Base-by-base conservation (phyloP, 495 filamentous ascomycete genomes). In the Talaromyces ruber region DNA sequence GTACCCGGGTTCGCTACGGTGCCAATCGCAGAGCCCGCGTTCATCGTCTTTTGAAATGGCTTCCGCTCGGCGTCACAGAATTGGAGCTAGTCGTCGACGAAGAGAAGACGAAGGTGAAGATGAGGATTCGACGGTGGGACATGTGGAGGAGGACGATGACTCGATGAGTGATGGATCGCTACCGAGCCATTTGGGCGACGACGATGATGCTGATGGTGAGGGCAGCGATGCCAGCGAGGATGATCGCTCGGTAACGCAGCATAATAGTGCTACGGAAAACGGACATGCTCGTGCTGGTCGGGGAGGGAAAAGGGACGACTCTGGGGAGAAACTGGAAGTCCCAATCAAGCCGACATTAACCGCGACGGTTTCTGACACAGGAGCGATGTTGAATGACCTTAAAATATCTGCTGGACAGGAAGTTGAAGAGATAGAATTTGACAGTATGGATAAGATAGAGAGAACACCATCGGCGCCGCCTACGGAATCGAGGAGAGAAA, bases 371-470 rank as follows among this genome's bases (percentile, higher is more conserved):
- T 79, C 84, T 43, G 94, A 97, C 71, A 94, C 92, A 22, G 88
- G 93, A 64, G 83, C 88, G 63, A 96, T 97, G 93, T 76, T 97
- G 77, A 92, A 92, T 64, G 88, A 90, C 29, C 70, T 97, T 59
- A 87, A 82, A 62, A 76, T 94, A 50, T 81, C 83, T 28, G 84
- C 74, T 50, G 75, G 72, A 18, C 51, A 57, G 54, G 81, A 79
- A 16, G 77, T 74, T 22, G 76, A 83, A 26, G 86, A 81, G 61
- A 69, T 92, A 25, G 79, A 88, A 63, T 92, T 91, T 65, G 87
- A 92, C 59, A 81, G 88, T 43, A 68, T 84, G 65, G 67, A 70
- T 43, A 65, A 71, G 30, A 66, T 64, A 12, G 69, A 63, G 55
- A 70, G 71, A 63, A 72, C 70, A 9, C 72, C 72, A n/a, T 77